phyloP scores from a whole-genome alignment of 2,329 filamentous ascomycete species.

The Exophiala sp. region DNA sequence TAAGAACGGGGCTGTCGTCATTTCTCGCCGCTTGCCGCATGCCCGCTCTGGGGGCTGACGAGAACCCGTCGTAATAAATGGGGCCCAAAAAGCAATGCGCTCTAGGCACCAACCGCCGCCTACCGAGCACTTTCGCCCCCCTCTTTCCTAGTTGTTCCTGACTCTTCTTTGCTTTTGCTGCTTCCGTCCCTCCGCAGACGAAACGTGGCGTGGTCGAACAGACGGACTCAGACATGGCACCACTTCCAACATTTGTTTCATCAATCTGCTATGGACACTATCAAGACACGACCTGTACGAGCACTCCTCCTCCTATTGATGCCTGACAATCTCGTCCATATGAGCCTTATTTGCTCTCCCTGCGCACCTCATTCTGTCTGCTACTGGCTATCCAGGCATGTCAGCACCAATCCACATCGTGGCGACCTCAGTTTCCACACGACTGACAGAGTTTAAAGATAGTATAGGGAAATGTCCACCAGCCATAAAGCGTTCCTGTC shows the following conservation, averaged over 20 bases:
- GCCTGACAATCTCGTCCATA: too few relatives aligned
- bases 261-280: neutral
- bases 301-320: too few relatives aligned
- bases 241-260: neutral
- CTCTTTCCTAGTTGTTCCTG: neutral
- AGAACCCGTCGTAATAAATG: neutral
- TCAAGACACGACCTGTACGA: neutral
- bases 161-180: conserved; percentile 2
- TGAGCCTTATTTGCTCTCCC: too few relatives aligned
- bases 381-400: neutral
- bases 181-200: conserved; percentile 2
- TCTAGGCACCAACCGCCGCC: neutral
- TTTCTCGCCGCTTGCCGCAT: neutral
- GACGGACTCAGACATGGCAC: neutral
- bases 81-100: neutral
- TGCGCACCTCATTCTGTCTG: too few relatives aligned
- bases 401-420: neutral
- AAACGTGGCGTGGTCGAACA: conserved; percentile 19
- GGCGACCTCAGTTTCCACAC: neutral
- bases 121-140: neutral
- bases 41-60: neutral
- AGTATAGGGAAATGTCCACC: conserved; percentile 1
- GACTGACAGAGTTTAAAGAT: conserved; percentile 5
- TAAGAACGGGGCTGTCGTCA: neutral
- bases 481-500: neutral